Evolutionary conservation across 202 grass and related monocot species (phyloP), one percentile per base, ranked within the genome.

Genomic region (Sporobolus alterniflorus): DNA sequence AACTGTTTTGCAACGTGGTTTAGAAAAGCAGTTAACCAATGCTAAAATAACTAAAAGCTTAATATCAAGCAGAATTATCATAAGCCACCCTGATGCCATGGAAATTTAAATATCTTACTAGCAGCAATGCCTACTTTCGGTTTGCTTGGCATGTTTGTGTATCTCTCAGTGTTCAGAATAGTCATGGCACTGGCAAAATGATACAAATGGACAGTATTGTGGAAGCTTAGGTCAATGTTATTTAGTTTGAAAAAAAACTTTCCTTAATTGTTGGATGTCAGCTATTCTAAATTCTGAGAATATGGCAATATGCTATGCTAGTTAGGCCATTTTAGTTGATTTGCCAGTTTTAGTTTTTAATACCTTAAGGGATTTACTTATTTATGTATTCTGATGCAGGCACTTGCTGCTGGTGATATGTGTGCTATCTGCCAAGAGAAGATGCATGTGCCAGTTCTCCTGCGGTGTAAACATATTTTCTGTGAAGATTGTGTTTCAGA

Each of bases 381-480:
- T 78, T 73, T 51, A 15, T 82, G 79, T 79, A 33, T 67, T 65
- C 18, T 39, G 12, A 64, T 93, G 72, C 86, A 97, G 94, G 91
- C 88, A 91, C 33, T 72, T 74, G 78, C 82, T 56, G 84, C 86
- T 77, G 94, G 94, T 91, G 94, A 97, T 90, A 89, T 97, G 89
- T 97, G 94, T 76, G 94, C 94, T 57, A 97, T 97, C 83, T 97
- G 89, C 83, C 94, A 97, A 77, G 94, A 97, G 62, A 91, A 94
- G 82, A 97, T 97, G 87, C 91, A 94, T 72, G 74, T 90, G 67
- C 91, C 94, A 68, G 86, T 97, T 78, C 86, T 97, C 63, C 89
- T 97, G 80, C 84, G 94, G 71, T 97, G 94, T 90, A 94, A 97
- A 90, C 94, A 97, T 78, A 97, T 97, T 77, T 97, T 97, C 67